Evolutionary conservation across 768 basidiomycete genomes (phyloP), one percentile per base, ranked within the genome.

Genomic region (Krasilnikovozyma curviuscula): DNA sequence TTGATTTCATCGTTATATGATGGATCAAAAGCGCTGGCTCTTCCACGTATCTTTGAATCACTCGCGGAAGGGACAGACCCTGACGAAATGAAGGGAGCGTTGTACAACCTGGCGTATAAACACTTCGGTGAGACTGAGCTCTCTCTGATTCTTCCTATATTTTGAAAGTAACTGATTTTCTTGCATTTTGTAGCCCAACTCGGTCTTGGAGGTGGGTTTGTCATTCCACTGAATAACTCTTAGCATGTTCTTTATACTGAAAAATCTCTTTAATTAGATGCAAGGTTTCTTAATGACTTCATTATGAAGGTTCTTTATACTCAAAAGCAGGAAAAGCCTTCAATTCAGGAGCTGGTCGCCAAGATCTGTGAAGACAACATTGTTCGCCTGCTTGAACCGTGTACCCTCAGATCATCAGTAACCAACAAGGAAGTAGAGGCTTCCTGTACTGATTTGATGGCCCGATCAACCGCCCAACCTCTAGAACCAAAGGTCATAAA

Each of bases 1-100:
- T 12, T 4, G 73, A 32, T 19, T 29, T 14, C 25, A 37, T 49
- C 23, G 41, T 50, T 18, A 25, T 69, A 66, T 38, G 63, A 67
- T 40, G 67, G 67, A 1, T 62, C 63, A 2, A 61, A 64, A 52
- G 49, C 61, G 7, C 55, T 69, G 23, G 56, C 62, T 39, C 61
- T 56, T 32, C 12, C 44, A 4, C 23, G 43, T 41, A 30, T 46
- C 3, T 50, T 39, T 40, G 59, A 63, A 5, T 63, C 65, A 0
- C 58, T 68, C 8, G 55, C 62, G 42, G 75, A 78, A 6, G 82
- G 79, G 3, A 72, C 71, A 18, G 83, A 88, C 32, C 82, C 83
- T 56, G 83, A 85, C 60, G 72, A 80, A n/a, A 83, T 86, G 77
- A 89, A 93, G 66, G 86, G 86, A 9, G 81, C 83, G 3, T 64